Percentiles rank a stretch among this genome's conserved stretches.
phyloP scores from a whole-genome alignment of 1,284 basidiomycete species.

The Thecaphora thlaspeos region DNA sequence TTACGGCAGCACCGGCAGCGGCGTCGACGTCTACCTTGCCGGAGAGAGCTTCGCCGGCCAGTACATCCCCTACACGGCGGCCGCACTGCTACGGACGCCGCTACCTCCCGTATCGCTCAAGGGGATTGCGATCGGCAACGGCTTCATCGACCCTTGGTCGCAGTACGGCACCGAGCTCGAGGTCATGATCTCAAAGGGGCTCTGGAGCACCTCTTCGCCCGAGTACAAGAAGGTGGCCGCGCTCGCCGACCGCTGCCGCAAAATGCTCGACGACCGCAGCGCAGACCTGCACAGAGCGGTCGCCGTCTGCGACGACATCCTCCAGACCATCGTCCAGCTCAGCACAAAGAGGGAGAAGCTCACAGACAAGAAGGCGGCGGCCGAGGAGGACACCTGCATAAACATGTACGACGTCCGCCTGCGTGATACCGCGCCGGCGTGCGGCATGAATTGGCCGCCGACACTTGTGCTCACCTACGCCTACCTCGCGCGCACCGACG shows the following conservation, averaged over 20 bases:
- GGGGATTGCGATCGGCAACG: slow-evolving; percentile 91
- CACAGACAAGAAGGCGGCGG: slow-evolving; percentile 48
- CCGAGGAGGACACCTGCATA: slow-evolving; percentile 68
- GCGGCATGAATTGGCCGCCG: slow-evolving; percentile 98
- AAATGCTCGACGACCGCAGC: slow-evolving; percentile 59
- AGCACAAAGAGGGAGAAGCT: slow-evolving; percentile 66
- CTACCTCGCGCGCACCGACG: slow-evolving; percentile 81
- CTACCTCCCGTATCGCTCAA: slow-evolving; percentile 65
- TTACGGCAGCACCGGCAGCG: slow-evolving; percentile 62
- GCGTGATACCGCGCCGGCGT: slow-evolving; percentile 79
- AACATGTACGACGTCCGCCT: slow-evolving; percentile 94
- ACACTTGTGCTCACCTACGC: slow-evolving; percentile 74
- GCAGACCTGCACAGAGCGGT: slow-evolving; percentile 59
- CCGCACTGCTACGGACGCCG: slow-evolving; percentile 72
- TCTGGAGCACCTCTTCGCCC: slow-evolving; percentile 75
- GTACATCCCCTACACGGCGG: slow-evolving; percentile 64
- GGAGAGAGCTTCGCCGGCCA: slow-evolving; percentile 36
- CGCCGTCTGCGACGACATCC: slow-evolving; percentile 68
- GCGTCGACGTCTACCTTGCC: slow-evolving; percentile 65
- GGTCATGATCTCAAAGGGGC: slow-evolving; percentile 75
- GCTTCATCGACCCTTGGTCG: slow-evolving; percentile 85
- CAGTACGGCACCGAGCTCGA: slow-evolving; percentile 92
- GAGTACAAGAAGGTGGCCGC: slow-evolving; percentile 49
- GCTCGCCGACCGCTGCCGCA: slow-evolving; percentile 69
- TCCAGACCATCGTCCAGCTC: slow-evolving; percentile 66